These are phyloP conservation scores for Dendrobium huoshanense DNA, from an alignment of 106 monocot genomes.

Conservation along the genomic window DNA sequence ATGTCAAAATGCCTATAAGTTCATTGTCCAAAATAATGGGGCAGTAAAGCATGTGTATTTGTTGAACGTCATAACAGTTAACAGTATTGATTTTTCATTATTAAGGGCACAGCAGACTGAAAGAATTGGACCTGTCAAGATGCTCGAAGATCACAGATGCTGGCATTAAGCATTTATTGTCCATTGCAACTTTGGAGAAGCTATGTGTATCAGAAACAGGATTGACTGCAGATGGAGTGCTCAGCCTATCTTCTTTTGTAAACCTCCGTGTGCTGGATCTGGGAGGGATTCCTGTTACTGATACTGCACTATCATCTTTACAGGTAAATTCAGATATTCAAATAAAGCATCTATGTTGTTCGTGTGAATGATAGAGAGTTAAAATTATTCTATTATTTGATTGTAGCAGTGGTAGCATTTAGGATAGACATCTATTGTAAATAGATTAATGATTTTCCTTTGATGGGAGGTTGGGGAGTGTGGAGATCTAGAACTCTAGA, in stretches of 20 bases:
- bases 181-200: slow-evolving; percentile 71
- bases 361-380: neutral
- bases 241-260: slow-evolving; percentile 41
- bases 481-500: neutral
- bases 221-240: slow-evolving; percentile 53
- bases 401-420: neutral
- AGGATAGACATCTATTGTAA: neutral
- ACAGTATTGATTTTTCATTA: slow-evolving; percentile 4
- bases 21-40: neutral
- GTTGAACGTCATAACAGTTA: neutral
- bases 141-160: slow-evolving; percentile 76
- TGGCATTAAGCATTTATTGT: slow-evolving; percentile 69
- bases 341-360: neutral
- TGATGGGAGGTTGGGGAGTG: neutral
- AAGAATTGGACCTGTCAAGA: slow-evolving; percentile 83
- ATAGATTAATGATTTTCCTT: neutral
- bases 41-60: neutral
- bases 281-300: slow-evolving; percentile 69
- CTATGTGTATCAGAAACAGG: slow-evolving; percentile 60
- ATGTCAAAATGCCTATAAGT: neutral
- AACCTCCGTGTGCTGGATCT: slow-evolving; percentile 59
- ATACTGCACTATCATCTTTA: slow-evolving; percentile 50
- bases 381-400: neutral
- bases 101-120: slow-evolving; percentile 69
- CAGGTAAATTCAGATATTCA: slow-evolving; percentile 33